Evolutionary conservation across 164 flowering plant genomes (phyloP).

Genomic region (Berberis thunbergii): DNA sequence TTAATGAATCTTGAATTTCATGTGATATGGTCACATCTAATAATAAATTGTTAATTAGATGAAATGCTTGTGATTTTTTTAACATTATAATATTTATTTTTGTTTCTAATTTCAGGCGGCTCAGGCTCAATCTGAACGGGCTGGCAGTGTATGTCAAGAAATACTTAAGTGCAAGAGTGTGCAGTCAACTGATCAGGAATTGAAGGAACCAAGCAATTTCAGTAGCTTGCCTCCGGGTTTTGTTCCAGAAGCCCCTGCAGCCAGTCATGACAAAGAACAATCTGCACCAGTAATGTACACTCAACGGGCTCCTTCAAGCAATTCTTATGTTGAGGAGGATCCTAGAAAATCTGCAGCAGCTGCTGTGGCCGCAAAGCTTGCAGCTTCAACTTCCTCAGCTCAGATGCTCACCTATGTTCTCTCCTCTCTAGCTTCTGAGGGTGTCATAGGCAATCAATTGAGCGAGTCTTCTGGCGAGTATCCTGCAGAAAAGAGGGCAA

Average conservation of each 20-base stretch:
- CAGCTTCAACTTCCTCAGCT: conserved; percentile 88
- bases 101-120: conserved; percentile 42
- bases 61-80: not conserved
- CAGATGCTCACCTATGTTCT: conserved; percentile 90
- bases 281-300: conserved; percentile 37
- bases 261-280: conserved; percentile 37
- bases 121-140: conserved; percentile 45
- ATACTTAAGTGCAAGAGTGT: conserved; percentile 18
- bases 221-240: conserved; percentile 23
- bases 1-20: too few relatives aligned
- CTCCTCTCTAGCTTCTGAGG: conserved; percentile 83
- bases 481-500: conserved; percentile 60
- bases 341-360: conserved; percentile 77
- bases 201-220: conserved; percentile 31
- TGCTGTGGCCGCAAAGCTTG: conserved; percentile 82
- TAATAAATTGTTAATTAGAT: too few relatives aligned
- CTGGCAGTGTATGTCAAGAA: conserved; percentile 32
- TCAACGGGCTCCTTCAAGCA: conserved; percentile 25
- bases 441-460: conserved; percentile 39
- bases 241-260: conserved; percentile 13
- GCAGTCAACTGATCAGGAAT: conserved; percentile 30
- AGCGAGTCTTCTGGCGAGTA: conserved; percentile 42
- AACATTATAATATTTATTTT: not conserved
- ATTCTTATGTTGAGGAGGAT: conserved; percentile 40
- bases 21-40: too few relatives aligned